Evolutionary conservation across 192 early-diverging fungal genomes (phyloP), one percentile per base, ranked within the genome.

Genomic region (Coemansia reversa): DNA sequence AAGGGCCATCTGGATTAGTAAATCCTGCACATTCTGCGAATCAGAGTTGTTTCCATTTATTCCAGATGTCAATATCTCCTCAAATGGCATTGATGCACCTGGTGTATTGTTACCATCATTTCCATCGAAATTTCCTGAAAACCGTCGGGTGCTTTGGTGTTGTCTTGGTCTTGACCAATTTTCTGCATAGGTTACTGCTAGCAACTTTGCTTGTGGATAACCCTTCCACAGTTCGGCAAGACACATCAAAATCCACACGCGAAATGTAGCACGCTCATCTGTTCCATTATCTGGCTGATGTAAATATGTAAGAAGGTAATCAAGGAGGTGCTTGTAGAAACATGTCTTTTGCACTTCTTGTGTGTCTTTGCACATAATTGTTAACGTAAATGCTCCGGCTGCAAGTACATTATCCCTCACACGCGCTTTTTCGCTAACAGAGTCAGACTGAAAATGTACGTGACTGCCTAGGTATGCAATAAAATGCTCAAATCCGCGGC

Each of bases 241-340:
- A 66, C 92, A 92, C 14, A 99, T 75, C 58, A 92, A 88, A 0
- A 90, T 81, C 97, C 97, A 99, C 69, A 93, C 91, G 1, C 94
- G 83, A 27, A 91, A 75, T 5, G 61, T 58, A 28, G 70, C 71
- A 22, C 69, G 67, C 69, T 80, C 77, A 50, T 71, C 59, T 0
- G 77, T 74, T 18, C 58, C 65, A 28, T 76, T 74, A 48, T 79
- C 73, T 5, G 68, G 74, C 56, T 60, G 66, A 56, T 65, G 66
- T 59, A 81, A 45, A 49, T 72, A 69, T 29, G 67, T 59, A 23
- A 81, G 50, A n/a, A 69, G 71, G 49, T 67, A 69, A 60, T 72
- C 66, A 51, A 81, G 63, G 59, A 81, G 58, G 7, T 70, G 66
- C 52, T 65, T 68, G 30, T 75, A 66, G 70, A 60, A 86, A 75